A percentile compares a stretch with the other conserved stretches of the same genome.
phyloP scores from a whole-genome alignment of 495 filamentous ascomycete genomes.

The Trichoderma reesei region DNA sequence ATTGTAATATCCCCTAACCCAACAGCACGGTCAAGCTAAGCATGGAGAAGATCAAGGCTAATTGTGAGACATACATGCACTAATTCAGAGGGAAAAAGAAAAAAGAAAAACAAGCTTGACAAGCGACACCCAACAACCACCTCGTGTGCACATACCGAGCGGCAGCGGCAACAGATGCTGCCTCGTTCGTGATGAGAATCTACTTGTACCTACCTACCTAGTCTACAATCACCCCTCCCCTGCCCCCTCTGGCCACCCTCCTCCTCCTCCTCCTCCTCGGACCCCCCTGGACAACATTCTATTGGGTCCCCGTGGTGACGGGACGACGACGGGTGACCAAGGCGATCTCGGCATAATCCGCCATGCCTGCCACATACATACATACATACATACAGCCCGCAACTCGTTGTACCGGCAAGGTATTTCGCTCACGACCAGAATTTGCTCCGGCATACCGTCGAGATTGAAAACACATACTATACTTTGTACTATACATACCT shows the following conservation, averaged over 20 bases:
- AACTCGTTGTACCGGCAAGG: background rate
- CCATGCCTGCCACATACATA: background rate
- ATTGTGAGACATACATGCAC: too few species aligned
- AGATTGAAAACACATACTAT: too few species aligned
- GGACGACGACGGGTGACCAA: background rate
- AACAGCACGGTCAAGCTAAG: too few species aligned
- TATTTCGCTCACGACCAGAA: background rate
- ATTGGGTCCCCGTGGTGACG: conserved; percentile 1
- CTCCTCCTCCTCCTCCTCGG: background rate
- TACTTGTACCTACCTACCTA: too few species aligned
- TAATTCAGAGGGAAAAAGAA: too few species aligned
- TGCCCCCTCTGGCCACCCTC: background rate
- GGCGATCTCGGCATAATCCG: conserved; percentile 8
- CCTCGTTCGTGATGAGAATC: too few species aligned
- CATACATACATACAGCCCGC: background rate
- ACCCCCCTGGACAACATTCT: background rate
- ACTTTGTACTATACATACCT: too few species aligned
- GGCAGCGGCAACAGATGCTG: background rate
- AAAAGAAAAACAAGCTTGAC: too few species aligned
- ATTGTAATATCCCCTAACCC: too few species aligned
- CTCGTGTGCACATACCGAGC: background rate
- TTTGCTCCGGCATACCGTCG: too few species aligned
- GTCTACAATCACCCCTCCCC: background rate
- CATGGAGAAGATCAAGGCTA: too few species aligned
- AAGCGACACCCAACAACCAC: background rate